Evolutionary conservation across 2,329 filamentous ascomycete species (phyloP).

Genomic region (Ceratocystis cubensis): DNA sequence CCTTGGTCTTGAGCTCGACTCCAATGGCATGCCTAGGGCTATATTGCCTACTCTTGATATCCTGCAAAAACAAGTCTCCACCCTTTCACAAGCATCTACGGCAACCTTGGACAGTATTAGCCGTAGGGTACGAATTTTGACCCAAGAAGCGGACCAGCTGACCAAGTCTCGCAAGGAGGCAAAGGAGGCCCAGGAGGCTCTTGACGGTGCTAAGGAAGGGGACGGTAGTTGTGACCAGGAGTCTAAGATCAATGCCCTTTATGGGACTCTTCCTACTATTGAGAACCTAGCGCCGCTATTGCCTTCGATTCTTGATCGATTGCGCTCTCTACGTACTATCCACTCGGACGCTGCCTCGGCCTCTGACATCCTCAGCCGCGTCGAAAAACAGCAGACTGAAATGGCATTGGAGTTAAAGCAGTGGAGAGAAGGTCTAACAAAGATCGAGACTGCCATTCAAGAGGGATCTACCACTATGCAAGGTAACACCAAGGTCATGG

Average conservation of each 20-base stretch:
- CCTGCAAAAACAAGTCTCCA: slow-evolving; percentile 67
- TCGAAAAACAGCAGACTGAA: slow-evolving; percentile 69
- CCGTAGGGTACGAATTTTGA: slow-evolving; percentile 55
- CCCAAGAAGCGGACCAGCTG: slow-evolving; percentile 59
- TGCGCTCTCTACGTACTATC: slow-evolving; percentile 70
- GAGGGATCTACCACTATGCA: slow-evolving; percentile 58
- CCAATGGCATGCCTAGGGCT: slow-evolving; percentile 47
- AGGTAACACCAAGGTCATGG: slow-evolving; percentile 71
- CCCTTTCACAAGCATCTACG: slow-evolving; percentile 59
- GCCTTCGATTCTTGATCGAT: slow-evolving; percentile 69
- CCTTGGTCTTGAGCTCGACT: slow-evolving; percentile 48
- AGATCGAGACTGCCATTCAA: slow-evolving; percentile 62
- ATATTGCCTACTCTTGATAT: slow-evolving; percentile 71
- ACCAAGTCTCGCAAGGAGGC: slow-evolving; percentile 52
- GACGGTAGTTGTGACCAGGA: slow-evolving; percentile 54
- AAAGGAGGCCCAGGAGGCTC: slow-evolving; percentile 47
- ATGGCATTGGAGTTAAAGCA: slow-evolving; percentile 73
- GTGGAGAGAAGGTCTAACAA: slow-evolving; percentile 71
- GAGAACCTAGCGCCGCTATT: slow-evolving; percentile 75
- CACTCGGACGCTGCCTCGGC: slow-evolving; percentile 80
- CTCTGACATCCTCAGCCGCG: slow-evolving; percentile 58
- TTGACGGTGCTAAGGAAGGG: slow-evolving; percentile 26
- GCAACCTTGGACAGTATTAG: slow-evolving; percentile 61
- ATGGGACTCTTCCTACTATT: slow-evolving; percentile 77
- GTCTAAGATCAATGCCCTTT: slow-evolving; percentile 81